Base-by-base conservation (phyloP, 805 yeast species). In the Nakazawaea wyomingensis region DNA sequence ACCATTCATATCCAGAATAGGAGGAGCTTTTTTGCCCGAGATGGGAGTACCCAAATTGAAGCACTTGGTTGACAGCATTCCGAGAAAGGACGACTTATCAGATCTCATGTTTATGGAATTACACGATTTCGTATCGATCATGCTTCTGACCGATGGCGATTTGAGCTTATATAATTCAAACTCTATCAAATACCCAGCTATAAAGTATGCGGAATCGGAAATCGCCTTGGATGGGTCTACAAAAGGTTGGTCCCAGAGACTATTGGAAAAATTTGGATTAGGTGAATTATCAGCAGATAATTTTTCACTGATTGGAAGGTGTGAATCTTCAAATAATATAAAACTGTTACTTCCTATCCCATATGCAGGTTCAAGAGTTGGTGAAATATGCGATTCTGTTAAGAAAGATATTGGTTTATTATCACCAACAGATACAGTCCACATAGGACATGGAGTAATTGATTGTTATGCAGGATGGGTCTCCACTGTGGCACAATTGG, bases 391-490 rank as follows among this genome's bases (percentile, higher is more conserved):
- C 6, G 29, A 31, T 1, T 27, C 24, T 0, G 24, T 52, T 1
- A 42, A 31, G 14, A 9, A 10, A 14, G n/a, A 20, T 3, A n/a
- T 43, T 6, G 47, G 47, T 8, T 10, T 36, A 11, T 13, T 31
- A 1, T 27, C 39, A 6, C 4, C 34, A 49, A 4, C 19, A 11
- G 27, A 24, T 24, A 11, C 40, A 3, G 45, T 54, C 1, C 48
- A 54, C 1, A 56, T 66, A 4, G 60, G 63, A 7, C 69, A 71
- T 40, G 82, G 83, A 14, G 72, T 79, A 29, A 78, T 78, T 29
- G 84, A 79, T 51, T 74, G 83, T 43, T 78, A 79, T 52, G 72
- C 77, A 1, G 74, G 80, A 2, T 76, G 77, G 74, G 53, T 75
- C 11, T 61, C 74, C 0, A 59, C 69, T 1, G 56, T 64, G 27